phyloP scores from a whole-genome alignment of 2,329 filamentous ascomycete species.

The Fonsecaea pugnacius region DNA sequence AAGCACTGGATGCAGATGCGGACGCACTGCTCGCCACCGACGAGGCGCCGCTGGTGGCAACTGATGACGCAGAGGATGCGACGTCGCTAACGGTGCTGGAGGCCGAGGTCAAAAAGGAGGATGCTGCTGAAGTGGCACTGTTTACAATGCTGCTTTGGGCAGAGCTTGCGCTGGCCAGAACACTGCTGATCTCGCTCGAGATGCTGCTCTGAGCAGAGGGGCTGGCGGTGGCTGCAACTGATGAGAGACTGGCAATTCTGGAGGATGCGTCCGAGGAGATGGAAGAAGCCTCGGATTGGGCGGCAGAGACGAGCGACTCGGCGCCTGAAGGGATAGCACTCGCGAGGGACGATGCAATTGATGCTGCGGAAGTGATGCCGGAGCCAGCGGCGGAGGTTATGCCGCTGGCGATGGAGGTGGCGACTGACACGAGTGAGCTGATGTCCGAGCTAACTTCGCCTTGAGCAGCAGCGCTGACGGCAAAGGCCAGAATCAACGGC shows the following conservation, averaged over 20 bases:
- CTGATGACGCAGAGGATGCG: slow-evolving; percentile 17
- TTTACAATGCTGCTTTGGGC: slow-evolving; percentile 19
- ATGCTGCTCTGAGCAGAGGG: slow-evolving; percentile 27
- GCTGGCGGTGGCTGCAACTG: slow-evolving; percentile 26
- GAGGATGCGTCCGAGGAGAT: slow-evolving; percentile 22
- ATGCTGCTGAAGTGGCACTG: slow-evolving; percentile 20
- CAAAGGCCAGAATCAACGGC: slow-evolving; percentile 29
- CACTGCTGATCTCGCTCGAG: slow-evolving; percentile 28
- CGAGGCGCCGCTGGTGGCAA: not conserved
- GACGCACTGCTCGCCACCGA: slow-evolving; percentile 17
- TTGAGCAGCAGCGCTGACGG: slow-evolving; percentile 24
- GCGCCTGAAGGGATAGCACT: slow-evolving; percentile 15
- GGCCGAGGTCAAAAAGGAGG: slow-evolving; percentile 21
- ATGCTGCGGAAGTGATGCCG: slow-evolving; percentile 19
- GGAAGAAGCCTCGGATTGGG: slow-evolving; percentile 21
- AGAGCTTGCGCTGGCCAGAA: slow-evolving; percentile 24
- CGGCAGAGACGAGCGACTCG: slow-evolving; percentile 22
- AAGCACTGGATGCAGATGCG: slow-evolving; percentile 18
- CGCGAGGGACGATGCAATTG: slow-evolving; percentile 27
- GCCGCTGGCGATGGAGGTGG: slow-evolving; percentile 22
- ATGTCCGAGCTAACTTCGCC: slow-evolving; percentile 21
- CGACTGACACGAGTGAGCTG: slow-evolving; percentile 23
- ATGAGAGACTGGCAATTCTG: slow-evolving; percentile 24
- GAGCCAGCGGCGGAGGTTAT: slow-evolving; percentile 14
- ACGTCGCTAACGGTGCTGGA: slow-evolving; percentile 16